Percentiles rank a stretch among this genome's conserved stretches.
phyloP scores from a whole-genome alignment of 1,139 yeast genomes.

The Geotrichum fermentans region DNA sequence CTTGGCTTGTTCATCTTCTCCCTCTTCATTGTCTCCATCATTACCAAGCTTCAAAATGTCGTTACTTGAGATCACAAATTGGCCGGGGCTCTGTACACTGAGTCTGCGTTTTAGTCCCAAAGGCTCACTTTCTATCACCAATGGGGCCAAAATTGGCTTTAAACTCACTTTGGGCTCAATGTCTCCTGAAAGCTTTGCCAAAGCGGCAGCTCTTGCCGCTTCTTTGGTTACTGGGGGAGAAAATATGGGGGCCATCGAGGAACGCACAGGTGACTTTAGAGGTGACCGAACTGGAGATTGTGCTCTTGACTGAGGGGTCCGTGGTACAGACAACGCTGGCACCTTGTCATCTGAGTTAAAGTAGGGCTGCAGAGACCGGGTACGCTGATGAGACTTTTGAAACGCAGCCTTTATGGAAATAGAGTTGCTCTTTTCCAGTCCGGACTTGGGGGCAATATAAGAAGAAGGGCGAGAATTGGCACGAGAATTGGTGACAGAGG shows the following conservation, averaged over 20 bases:
- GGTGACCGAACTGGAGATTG: slow-evolving; percentile 1
- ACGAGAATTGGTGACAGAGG: not conserved
- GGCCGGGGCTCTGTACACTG: slow-evolving; percentile 13
- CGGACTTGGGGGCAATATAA: not conserved
- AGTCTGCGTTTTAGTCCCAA: slow-evolving; percentile 5
- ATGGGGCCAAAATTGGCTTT: not conserved
- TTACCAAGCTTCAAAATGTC: slow-evolving; percentile 12
- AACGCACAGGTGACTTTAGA: slow-evolving; percentile 3
- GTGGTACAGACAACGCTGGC: slow-evolving; percentile 7
- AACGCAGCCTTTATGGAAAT: not conserved
- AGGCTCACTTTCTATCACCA: not conserved
- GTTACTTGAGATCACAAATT: slow-evolving; percentile 8
- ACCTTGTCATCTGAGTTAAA: slow-evolving; percentile 16
- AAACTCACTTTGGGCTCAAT: not conserved
- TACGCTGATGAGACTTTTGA: slow-evolving; percentile 12
- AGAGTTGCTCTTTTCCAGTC: slow-evolving; percentile 11
- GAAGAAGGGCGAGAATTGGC: slow-evolving; percentile 8
- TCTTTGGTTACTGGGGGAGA: not conserved
- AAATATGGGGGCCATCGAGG: not conserved
- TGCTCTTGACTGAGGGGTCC: not conserved
- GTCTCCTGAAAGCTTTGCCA: slow-evolving; percentile 9
- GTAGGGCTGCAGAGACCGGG: slow-evolving; percentile 19
- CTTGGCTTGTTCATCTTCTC: not conserved
- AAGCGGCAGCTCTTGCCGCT: slow-evolving; percentile 7
- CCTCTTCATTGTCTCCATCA: not conserved